A percentile compares a stretch with the other conserved stretches of the same genome.
Conservation (phyloP, 208 protist genomes). For the Dictyostelium gargantuum region DNA sequence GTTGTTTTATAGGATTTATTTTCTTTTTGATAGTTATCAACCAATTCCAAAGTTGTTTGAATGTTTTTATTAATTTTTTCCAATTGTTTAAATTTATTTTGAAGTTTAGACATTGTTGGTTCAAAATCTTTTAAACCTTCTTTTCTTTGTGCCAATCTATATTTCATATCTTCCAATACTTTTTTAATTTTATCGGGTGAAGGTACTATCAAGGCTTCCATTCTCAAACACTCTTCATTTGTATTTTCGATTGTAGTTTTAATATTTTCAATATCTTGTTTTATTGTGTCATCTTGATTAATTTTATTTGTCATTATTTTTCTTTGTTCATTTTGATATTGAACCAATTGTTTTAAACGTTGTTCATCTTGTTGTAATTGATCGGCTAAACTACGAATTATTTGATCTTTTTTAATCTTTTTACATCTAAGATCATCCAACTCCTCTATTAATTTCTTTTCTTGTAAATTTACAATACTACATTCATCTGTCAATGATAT, state of each 20-base stretch:
- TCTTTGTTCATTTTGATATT: neutral
- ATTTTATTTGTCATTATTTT: neutral
- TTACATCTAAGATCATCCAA: neutral
- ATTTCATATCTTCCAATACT: neutral
- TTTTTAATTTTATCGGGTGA: slow-evolving; percentile 27
- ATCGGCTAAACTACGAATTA: neutral
- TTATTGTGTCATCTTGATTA: neutral
- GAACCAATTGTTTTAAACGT: neutral
- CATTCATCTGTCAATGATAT: neutral
- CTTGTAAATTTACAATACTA: neutral
- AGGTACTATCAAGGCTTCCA: neutral
- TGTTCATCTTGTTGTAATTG: neutral
- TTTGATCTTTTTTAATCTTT: neutral
- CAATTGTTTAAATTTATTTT: neutral
- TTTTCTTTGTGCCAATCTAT: neutral
- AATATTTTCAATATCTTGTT: neutral
- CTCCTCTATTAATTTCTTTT: neutral
- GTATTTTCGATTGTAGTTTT: neutral
- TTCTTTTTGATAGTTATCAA: neutral
- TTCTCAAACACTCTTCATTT: neutral
- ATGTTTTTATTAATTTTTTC: neutral
- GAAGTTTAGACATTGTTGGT: neutral
- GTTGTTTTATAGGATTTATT: neutral
- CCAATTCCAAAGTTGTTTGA: neutral
- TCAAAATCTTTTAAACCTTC: neutral